Base-by-base conservation (phyloP, 225 moss, liverwort and hornwort genomes). In the Physcomitrellopsis africana region DNA sequence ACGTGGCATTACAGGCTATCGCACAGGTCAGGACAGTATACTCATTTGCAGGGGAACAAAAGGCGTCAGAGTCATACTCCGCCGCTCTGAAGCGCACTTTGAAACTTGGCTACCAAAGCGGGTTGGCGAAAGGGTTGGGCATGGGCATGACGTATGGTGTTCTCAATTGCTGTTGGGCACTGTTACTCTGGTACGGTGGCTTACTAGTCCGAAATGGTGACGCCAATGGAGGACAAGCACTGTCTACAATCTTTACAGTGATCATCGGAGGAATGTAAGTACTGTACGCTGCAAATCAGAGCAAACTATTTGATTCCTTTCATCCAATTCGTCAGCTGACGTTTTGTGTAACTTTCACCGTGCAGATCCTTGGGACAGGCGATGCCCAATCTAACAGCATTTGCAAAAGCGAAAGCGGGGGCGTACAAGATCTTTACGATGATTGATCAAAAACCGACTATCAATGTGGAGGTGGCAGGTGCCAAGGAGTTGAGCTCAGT, bases 21-120 rank as follows among this genome's bases (percentile, higher is more conserved):
- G 72, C 91, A 22, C 93, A 93, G 74, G 83, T 94, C 44, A 82
- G 94, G 72, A 90, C 88, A 3, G 94, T 94, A 60, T 82, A 90
- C 71, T 92, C 92, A 1, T 94, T 94, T 65, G 92, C 88, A 6
- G 90, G 91, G 43, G 89, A 92, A 79, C 60, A 78, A 51, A 90
- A 72, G 60, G 86, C 88, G 19, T 77, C 37, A 3, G 27, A 80
- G 9, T 48, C 77, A 0, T 94, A 85, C 68, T 59, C 77, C 2
- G 27, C n/a, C 9, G 61, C 92, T 23, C 78, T 94, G 51, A 71
- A 81, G 17, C 55, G 74, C 24, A 89, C 82, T 22, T 59, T 84
- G 72, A 87, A 82, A 84, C 60, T 93, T 5, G 89, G 84, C 10
- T 82, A 87, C 57, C 85, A 84, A 65, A 60, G 87, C 16, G 93